phyloP scores from a whole-genome alignment of 2,329 filamentous ascomycete species.

The Verticillium nonalfalfae region DNA sequence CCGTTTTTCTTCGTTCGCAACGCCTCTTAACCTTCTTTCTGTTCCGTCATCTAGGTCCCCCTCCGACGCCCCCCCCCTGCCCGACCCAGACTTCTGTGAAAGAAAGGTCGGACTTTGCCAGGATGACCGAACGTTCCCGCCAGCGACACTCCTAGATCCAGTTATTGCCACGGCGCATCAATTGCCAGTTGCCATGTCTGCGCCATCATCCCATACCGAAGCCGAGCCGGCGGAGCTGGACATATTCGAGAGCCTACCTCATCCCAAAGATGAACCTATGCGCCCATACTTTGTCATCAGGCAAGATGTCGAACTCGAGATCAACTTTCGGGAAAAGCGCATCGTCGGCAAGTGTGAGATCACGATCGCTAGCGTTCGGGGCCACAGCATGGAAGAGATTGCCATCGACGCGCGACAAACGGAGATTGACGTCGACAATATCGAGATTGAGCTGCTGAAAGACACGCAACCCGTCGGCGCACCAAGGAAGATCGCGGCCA shows the following conservation, averaged over 20 bases:
- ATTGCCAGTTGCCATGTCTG: not conserved
- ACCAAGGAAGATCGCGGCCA: constrained; percentile 30
- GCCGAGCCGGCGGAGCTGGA: not conserved
- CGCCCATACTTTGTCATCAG: constrained; percentile 56
- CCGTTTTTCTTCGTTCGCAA: not conserved
- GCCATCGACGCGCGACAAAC: constrained; percentile 57
- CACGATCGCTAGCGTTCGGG: constrained; percentile 59
- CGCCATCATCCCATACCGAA: not conserved
- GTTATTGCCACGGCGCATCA: not conserved
- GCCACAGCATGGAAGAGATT: constrained; percentile 51
- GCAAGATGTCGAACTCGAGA: constrained; percentile 83
- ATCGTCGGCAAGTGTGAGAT: constrained; percentile 78
- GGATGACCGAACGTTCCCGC: not conserved
- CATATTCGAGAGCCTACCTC: constrained; percentile 20
- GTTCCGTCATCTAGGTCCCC: not conserved
- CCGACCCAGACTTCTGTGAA: not conserved
- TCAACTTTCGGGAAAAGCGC: constrained; percentile 73
- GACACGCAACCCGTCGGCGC: constrained; percentile 9
- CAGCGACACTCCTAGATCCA: not conserved
- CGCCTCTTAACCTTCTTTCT: not conserved
- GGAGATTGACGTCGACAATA: constrained; percentile 45
- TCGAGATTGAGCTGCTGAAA: constrained; percentile 42
- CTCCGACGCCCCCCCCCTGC: not conserved
- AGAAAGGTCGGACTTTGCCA: not conserved
- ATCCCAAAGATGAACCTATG: constrained; percentile 26